Base-by-base conservation (phyloP, 2,329 filamentous ascomycete genomes). In the Fusarium beomiforme region DNA sequence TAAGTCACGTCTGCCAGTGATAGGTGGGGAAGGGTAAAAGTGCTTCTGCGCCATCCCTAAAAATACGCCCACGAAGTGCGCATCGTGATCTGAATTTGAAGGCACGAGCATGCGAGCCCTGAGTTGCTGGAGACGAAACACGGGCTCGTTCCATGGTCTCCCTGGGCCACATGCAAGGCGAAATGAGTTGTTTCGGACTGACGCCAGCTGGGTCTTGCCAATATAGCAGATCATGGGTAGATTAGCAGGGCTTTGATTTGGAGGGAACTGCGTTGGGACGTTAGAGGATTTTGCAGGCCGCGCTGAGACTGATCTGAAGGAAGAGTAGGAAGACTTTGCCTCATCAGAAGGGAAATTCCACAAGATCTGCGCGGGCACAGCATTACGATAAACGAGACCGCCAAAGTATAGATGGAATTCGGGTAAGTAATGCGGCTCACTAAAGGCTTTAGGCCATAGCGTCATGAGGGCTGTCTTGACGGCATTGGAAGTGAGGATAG, bases 1-100 rank as follows among this genome's bases (percentile, higher is more conserved):
- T 5, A 77, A 77, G 14, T 77, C 75, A 54, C 72, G 73, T 23
- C 72, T 70, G 11, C 63, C 60, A 2, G 70, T 68, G n/a, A 68
- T 44, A 17, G 63, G 29, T 14, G 76, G 77, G 19, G 42, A 31
- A 13, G 67, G 69, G 72, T 89, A 89, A 61, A 86, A 87, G 47
- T 86, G 82, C 12, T 82, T 81, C 71, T 90, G 88, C 10, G 88
- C 88, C 85, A 90, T 87, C 49, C 85, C 84, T 14, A 90, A 71
- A 59, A 89, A 85, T 42, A 85, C 81, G 31, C 83, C 86, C 10
- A 87, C 79, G 31, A 89, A 80, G 60, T 87, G 85, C 2, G 85
- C 80, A 71, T 90, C 88, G 55, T 87, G 84, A 51, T 89, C 83
- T 3, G 77, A 65, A 54, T 88, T 82, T 6, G 78, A 74, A 0